Percentiles rank a stretch among this genome's conserved stretches.
Evolutionary conservation across 441 rosid genomes (phyloP).

Genomic region (Biscutella laevigata): DNA sequence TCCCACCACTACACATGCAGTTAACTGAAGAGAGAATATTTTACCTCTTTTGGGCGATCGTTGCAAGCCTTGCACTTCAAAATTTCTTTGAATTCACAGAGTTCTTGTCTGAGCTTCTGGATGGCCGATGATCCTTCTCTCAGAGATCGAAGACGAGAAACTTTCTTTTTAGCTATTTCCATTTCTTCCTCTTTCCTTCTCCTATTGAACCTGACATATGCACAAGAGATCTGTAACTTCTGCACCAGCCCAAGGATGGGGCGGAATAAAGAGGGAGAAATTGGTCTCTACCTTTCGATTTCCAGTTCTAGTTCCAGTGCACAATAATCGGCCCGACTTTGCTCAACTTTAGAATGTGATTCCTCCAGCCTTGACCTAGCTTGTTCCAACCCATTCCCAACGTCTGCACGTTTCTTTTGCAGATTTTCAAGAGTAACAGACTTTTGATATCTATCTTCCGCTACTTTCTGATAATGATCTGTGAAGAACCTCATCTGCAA

Average conservation of each 20-base stretch:
- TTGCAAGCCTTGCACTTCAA: conserved; percentile 84
- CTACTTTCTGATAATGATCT: conserved; percentile 68
- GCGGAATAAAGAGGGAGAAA: neutral
- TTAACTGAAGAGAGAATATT: no score
- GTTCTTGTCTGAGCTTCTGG: conserved; percentile 76
- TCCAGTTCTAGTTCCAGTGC: conserved; percentile 61
- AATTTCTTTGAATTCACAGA: conserved; percentile 76
- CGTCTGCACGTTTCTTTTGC: conserved; percentile 57
- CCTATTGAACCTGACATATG: conserved; percentile 58
- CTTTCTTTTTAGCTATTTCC: conserved; percentile 59
- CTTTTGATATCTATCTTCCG: conserved; percentile 60
- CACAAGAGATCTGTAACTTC: conserved; percentile 1
- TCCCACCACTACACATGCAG: no score
- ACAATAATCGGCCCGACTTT: conserved; percentile 40
- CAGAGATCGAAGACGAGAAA: conserved; percentile 46
- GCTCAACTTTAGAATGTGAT: conserved; percentile 53
- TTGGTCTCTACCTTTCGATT: conserved; percentile 65
- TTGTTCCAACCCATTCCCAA: conserved; percentile 51
- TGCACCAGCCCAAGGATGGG: neutral
- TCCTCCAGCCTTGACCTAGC: conserved; percentile 59
- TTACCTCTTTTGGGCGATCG: conserved; percentile 90
- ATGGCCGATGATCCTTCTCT: conserved; percentile 61
- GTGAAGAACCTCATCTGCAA: conserved; percentile 65
- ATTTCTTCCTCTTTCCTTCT: conserved; percentile 78
- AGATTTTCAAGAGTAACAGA: conserved; percentile 43